Evolutionary conservation across 2,329 filamentous ascomycete species (phyloP), one percentile per base, ranked within the genome.

Genomic region (Pochonia chlamydosporia): DNA sequence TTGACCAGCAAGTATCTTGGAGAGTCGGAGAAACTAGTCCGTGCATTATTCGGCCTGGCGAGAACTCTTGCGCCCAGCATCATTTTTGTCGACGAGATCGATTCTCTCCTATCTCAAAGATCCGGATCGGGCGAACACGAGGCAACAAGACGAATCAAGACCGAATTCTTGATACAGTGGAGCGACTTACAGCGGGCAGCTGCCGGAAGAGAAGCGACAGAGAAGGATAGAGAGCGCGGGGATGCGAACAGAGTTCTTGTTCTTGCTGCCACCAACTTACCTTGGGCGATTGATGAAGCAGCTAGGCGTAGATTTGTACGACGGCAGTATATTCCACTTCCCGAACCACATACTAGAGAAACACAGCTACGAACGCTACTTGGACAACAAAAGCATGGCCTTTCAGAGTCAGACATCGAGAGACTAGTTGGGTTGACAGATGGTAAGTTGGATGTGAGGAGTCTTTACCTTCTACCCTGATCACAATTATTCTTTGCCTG

Each of bases 31-130:
- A 99, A 99, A 67, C 80, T 99, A 4, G 93, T 99, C 2, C 82
- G 90, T 30, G 93, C 93, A 3, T 73, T 99, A 0, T 99, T 99
- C 63, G 81, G 82, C 1, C 72, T 97, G n/a, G 91, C 93, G 5
- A 95, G 95, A 63, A 76, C 82, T 30, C 76, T 97, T 39, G 90
- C 93, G 0, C 93, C 93, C 0, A 93, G 87, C 51, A 97, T 99
- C 63, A 97, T 99, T 49, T 99, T 99, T 57, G 90, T 99, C 4
- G 93, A 99, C 59, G 93, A 99, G 63, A 99, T 99, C 52, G 93
- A 99, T 64, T 96, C 91, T 1, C 72, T 99, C 1, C 76, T 99
- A 1, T 95, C 90, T 1, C 82, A 90, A 14, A 78, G 93, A 44
- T 87, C 86, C 6, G 88, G 89, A 0, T 84, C 84, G 3, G 85